Percentiles rank a stretch among this genome's conserved stretches.
Conservation (phyloP, 2,329 filamentous ascomycete genomes). For the Orbilia oligospora region DNA sequence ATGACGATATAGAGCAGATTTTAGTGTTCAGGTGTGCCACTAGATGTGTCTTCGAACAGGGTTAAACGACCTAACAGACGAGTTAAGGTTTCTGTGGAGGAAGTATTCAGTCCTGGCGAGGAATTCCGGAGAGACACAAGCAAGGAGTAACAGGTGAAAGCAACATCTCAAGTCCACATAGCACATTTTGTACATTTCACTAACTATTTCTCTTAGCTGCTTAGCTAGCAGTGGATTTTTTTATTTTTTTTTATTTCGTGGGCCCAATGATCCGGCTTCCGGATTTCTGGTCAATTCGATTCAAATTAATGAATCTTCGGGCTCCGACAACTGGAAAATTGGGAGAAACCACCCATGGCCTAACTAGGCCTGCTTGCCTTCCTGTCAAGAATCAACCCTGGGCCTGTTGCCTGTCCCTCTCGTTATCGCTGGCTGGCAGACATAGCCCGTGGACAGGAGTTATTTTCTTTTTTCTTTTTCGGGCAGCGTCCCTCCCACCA, state of each 20-base stretch:
- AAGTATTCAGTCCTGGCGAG: slow-evolving; percentile 28
- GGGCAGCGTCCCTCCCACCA: slow-evolving; percentile 31
- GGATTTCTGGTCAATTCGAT: slow-evolving; percentile 5
- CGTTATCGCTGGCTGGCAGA: slow-evolving; percentile 8
- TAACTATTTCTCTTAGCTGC: not conserved
- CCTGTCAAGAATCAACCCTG: slow-evolving; percentile 9
- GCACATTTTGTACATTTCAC: slow-evolving; percentile 7
- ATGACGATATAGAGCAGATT: slow-evolving; percentile 60
- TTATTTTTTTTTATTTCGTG: slow-evolving; percentile 1
- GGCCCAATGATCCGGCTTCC: not conserved
- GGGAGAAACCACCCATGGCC: slow-evolving; percentile 19
- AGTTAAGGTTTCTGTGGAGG: slow-evolving; percentile 20
- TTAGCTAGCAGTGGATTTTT: too few relatives aligned
- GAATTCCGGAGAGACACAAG: slow-evolving; percentile 32
- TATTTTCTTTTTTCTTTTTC: slow-evolving; percentile 39
- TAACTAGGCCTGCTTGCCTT: not conserved
- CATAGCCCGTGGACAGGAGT: not conserved
- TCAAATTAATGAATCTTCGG: not conserved
- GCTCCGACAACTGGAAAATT: slow-evolving; percentile 14
- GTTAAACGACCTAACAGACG: slow-evolving; percentile 26
- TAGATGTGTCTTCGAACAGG: slow-evolving; percentile 30
- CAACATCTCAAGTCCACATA: slow-evolving; percentile 8
- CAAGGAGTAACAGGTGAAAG: slow-evolving; percentile 14
- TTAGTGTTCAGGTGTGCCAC: slow-evolving; percentile 54
- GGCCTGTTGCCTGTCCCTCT: slow-evolving; percentile 8